Conservation (phyloP, 2,329 filamentous ascomycete species). For the Fusarium redolens region DNA sequence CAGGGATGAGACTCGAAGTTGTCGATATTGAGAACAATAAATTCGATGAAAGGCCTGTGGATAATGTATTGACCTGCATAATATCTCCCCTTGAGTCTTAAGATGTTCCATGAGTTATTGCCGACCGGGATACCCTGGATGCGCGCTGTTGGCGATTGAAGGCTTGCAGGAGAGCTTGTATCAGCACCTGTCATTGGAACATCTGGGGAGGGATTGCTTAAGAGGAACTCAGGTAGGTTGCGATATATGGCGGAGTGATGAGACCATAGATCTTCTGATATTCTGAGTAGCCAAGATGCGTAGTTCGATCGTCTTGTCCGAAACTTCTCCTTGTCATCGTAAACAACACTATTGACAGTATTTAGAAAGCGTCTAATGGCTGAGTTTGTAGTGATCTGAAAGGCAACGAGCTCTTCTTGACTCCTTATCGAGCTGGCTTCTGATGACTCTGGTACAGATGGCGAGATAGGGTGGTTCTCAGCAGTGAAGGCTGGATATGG, state of each 20-base stretch:
- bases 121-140: background rate
- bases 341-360: conserved; percentile 46
- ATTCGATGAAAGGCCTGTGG: conserved; percentile 47
- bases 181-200: background rate
- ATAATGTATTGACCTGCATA: conserved; percentile 49
- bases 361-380: conserved; percentile 47
- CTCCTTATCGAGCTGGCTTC: background rate
- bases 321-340: conserved; percentile 44
- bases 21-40: conserved; percentile 42
- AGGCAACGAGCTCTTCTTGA: conserved; percentile 44
- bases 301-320: conserved; percentile 36
- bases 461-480: rapidly evolving
- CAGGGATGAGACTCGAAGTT: conserved; percentile 42
- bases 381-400: conserved; percentile 48
- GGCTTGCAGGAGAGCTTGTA: background rate
- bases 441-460: background rate
- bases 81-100: conserved; percentile 45
- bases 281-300: conserved; percentile 42
- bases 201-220: conserved; percentile 6
- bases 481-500: conserved; percentile 17
- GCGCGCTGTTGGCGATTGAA: background rate
- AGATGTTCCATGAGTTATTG: conserved; percentile 48
- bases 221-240: conserved; percentile 42
- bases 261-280: conserved; percentile 43
- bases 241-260: conserved; percentile 45